phyloP scores from a whole-genome alignment of 306 rosid genomes.

The Vachellia pachyceras region DNA sequence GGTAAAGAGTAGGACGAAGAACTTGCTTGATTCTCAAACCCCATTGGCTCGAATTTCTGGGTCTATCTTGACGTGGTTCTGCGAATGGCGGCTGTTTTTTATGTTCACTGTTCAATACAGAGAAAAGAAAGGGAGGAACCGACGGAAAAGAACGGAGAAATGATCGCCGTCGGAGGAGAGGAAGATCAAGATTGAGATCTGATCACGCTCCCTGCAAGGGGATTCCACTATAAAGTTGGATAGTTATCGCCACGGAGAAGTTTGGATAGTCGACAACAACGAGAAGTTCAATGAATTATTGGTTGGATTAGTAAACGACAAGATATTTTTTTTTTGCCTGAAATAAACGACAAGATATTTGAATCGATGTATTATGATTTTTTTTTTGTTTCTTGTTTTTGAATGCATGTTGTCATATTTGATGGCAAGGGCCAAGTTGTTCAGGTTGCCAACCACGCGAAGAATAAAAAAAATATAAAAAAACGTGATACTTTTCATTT shows the following conservation, averaged over 20 bases:
- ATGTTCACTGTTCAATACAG: not conserved
- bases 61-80: not conserved
- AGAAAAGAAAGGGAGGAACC: not conserved
- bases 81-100: not conserved
- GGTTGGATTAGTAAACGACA: too few relatives aligned
- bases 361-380: too few relatives aligned
- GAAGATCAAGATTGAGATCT: not conserved
- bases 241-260: too few relatives aligned
- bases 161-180: not conserved
- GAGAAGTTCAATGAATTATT: too few relatives aligned
- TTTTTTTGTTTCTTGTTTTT: too few relatives aligned
- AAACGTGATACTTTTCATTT: too few relatives aligned
- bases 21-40: conserved; percentile 48
- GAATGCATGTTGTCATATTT: too few relatives aligned
- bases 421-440: too few relatives aligned
- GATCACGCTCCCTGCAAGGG: not conserved
- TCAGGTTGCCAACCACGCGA: too few relatives aligned
- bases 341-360: too few relatives aligned
- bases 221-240: not conserved
- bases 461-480: too few relatives aligned
- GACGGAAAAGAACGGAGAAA: not conserved
- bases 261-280: not conserved
- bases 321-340: too few relatives aligned
- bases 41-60: conserved; percentile 42
- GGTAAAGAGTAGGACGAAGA: conserved; percentile 57